Base-by-base conservation (phyloP, 192 early-diverging fungal genomes). In the Powellomyces hirtus region DNA sequence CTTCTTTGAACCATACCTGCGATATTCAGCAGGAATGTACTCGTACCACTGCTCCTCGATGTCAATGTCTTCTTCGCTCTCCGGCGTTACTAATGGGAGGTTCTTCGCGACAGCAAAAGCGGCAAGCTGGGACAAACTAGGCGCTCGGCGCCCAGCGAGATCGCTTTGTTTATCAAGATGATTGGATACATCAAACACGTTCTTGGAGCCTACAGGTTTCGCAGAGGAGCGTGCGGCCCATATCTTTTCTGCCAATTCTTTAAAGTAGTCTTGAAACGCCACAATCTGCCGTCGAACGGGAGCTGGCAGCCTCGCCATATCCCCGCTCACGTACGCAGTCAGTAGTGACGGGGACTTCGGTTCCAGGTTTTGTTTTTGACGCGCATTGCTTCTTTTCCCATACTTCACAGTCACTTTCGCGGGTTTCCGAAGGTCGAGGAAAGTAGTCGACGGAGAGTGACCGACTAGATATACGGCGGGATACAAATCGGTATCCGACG, bases 1-100 rank as follows among this genome's bases (percentile, higher is more conserved):
- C 40, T 42, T n/a, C n/a, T n/a, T 10, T 13, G 10, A 42, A 42
- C 11, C 45, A 20, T 4, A 64, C 62, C 42, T 64, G 0, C 62
- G 10, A 24, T 24, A 64, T 14, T 52, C 16, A 13, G 10, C 13
- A 10, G 62, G 62, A 18, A 64, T n/a, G 16, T 18, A 34, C 20
- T 50, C 62, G 31, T 64, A 64, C 62, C 62, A 64, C 1, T 34
- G 22, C 44, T 64, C 62, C 45, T 64, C 62, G n/a, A 30, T 44
- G 52, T 64, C 62, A 8, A 31, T n/a, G 22, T 64, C 62, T 14
- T 60, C 59, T 10, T 60, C 59, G 33, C 33, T 13, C 14, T 60
- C 59, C 1, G 18, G 14, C n/a, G 52, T 22, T 42, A 13, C 40
- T 24, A 55, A 27, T 0, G 62, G 62, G 8, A 51, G 16, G 30